Evolutionary conservation across 2,329 filamentous ascomycete genomes (phyloP), one percentile per base, ranked within the genome.

Genomic region (Fusarium pseudoanthophilum): DNA sequence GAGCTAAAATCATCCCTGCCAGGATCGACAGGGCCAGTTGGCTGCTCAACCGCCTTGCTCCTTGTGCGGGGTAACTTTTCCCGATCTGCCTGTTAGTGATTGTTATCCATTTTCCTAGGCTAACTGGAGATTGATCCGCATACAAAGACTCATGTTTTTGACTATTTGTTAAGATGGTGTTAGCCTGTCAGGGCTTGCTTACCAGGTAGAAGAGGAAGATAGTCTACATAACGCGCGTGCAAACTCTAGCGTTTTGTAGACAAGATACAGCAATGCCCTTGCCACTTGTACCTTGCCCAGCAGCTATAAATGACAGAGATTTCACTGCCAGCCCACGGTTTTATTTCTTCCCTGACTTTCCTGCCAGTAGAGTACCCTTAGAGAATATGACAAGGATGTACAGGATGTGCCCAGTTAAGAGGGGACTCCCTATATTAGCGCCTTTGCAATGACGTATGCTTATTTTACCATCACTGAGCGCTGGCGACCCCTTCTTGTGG

Each of bases 211-310:
- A 34, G 8, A 5, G 1, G n/a, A 6, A 4, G 8, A 3, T 34
- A 11, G 13, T 28, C 20, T 15, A 5, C 0, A 46, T 21, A 4
- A 15, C 20, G 9, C 13, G 14, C 9, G 3, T 16, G 6, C 45
- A 28, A 30, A 3, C 6, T 30, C 14, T 0, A 11, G 13, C 9
- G 1, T 21, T 21, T 1, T 13, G 11, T 0, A 0, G 20, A 48
- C 20, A 48, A 11, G 26, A 30, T 30, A 21, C 45, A 48, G 4
- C 14, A 16, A 30, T 32, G 14, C 9, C 4, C 16, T n/a, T 5
- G 11, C 20, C 14, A 2, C 45, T 5, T 21, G 20, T 6, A 2
- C 3, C 24, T 13, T 18, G 3, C 21, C 21, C 15, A 15, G 9
- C 13, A 26, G 18, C 49, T 26, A 18, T 11, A 11, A 9, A 36